These are phyloP conservation scores for Arthrobotrys pseudoclavata DNA, from an alignment of 2,329 filamentous ascomycete species.

Conservation along the genomic window DNA sequence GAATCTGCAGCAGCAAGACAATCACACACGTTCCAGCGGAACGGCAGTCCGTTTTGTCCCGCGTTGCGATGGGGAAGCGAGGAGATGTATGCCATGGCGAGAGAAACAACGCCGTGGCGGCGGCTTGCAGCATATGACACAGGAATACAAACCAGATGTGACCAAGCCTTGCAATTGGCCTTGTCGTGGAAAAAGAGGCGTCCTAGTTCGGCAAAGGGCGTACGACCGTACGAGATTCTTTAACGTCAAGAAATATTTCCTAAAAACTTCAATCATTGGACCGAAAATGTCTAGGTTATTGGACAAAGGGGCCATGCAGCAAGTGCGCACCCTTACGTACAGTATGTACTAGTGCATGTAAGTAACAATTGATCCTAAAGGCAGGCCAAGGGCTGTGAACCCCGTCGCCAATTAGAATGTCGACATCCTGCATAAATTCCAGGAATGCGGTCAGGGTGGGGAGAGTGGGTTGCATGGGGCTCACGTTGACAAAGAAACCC, in stretches of 20 bases:
- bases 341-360: conserved; percentile 25
- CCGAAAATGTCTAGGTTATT: conserved; percentile 18
- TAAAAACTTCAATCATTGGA: conserved; percentile 8
- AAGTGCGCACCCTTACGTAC: conserved; percentile 11
- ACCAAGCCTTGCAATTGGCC: conserved; percentile 18
- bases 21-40: conserved; percentile 37
- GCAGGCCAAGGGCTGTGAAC: conserved; percentile 35
- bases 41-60: conserved; percentile 40
- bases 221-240: conserved; percentile 4
- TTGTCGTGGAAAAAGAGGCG: conserved; percentile 20
- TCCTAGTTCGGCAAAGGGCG: conserved; percentile 1
- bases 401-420: conserved; percentile 60
- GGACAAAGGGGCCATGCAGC: conserved; percentile 33
- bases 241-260: background rate
- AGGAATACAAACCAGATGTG: conserved; percentile 27
- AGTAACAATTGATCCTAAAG: conserved; percentile 30
- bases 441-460: conserved; percentile 54
- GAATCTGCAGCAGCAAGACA: conserved; percentile 11
- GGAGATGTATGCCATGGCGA: conserved; percentile 22
- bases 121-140: conserved; percentile 54
- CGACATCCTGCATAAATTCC: conserved; percentile 60
- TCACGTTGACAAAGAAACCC: conserved; percentile 46
- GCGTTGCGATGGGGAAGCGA: conserved; percentile 35
- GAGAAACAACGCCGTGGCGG: conserved; percentile 27
- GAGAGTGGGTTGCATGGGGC: conserved; percentile 48